Evolutionary conservation across 2,329 filamentous ascomycete genomes (phyloP).

Genomic region (Calonectria multiphialidica): DNA sequence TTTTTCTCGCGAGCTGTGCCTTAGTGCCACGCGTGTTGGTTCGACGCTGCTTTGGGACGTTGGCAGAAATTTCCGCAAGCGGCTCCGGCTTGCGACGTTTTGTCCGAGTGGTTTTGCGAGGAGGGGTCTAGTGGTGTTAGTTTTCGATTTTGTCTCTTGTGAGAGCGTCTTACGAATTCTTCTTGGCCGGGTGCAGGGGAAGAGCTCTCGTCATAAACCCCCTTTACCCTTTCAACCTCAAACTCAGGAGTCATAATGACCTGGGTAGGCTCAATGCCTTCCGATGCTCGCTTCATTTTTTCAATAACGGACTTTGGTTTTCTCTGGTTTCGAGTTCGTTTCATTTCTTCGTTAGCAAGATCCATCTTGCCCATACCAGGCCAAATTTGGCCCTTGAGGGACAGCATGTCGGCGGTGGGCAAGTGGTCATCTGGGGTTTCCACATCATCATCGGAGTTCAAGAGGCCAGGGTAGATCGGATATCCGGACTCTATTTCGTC

Average conservation of each 20-base stretch:
- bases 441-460: slow-evolving; percentile 43
- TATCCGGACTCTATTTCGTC: slow-evolving; percentile 41
- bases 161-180: slow-evolving; percentile 56
- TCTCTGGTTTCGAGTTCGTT: slow-evolving; percentile 81
- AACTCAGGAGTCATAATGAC: slow-evolving; percentile 70
- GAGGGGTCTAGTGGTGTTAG: slow-evolving; percentile 40
- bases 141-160: not conserved
- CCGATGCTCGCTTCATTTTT: slow-evolving; percentile 74
- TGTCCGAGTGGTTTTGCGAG: slow-evolving; percentile 45
- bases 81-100: slow-evolving; percentile 48
- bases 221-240: slow-evolving; percentile 63
- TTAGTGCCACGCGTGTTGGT: slow-evolving; percentile 32
- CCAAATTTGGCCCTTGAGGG: slow-evolving; percentile 79
- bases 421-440: slow-evolving; percentile 45
- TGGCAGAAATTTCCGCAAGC: slow-evolving; percentile 50
- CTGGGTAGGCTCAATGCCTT: slow-evolving; percentile 73
- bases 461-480: slow-evolving; percentile 45
- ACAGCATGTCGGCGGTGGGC: slow-evolving; percentile 46
- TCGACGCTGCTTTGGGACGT: slow-evolving; percentile 47
- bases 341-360: slow-evolving; percentile 79
- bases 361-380: slow-evolving; percentile 88
- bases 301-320: slow-evolving; percentile 80
- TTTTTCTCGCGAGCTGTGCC: slow-evolving; percentile 31
- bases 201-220: slow-evolving; percentile 71
- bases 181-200: slow-evolving; percentile 58